phyloP scores from a whole-genome alignment of 495 filamentous ascomycete species.

The Wilcoxina mikolae region DNA sequence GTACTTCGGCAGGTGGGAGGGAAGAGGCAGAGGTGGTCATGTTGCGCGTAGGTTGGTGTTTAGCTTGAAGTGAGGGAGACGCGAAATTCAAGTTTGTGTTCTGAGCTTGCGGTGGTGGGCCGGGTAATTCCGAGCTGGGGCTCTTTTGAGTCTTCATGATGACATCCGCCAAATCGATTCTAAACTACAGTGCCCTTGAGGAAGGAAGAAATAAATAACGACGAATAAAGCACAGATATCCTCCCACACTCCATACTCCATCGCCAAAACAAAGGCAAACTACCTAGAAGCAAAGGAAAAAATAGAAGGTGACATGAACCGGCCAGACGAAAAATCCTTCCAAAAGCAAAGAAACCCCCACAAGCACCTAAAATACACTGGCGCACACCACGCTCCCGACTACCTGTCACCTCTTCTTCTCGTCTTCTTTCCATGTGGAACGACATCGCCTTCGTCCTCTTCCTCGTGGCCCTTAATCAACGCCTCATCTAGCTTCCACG shows the following conservation, averaged over 20 bases:
- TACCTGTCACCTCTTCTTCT: conserved; percentile 38
- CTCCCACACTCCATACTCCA: conserved; percentile 5
- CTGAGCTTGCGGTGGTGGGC: too few species aligned
- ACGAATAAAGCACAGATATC: neutral
- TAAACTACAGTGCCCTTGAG: neutral
- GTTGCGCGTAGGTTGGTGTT: neutral
- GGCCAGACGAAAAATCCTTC: conserved; percentile 2
- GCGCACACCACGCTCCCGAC: too few species aligned
- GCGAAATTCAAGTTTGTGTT: too few species aligned
- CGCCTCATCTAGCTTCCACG: conserved; percentile 72
- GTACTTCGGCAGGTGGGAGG: conserved; percentile 11
- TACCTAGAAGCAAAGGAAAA: neutral
- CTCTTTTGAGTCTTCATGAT: too few species aligned
- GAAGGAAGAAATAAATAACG: neutral
- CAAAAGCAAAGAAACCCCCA: neutral
- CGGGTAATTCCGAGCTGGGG: too few species aligned
- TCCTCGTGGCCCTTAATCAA: conserved; percentile 85
- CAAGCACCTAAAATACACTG: conserved; percentile 17
- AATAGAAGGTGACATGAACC: neutral
- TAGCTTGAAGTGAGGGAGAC: neutral
- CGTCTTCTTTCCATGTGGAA: conserved; percentile 51
- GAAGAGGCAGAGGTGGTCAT: neutral
- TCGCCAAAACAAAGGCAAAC: conserved; percentile 9
- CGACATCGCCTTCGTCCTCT: conserved; percentile 61
- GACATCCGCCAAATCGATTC: too few species aligned